Evolutionary conservation across 257 asterid species (phyloP).

Genomic region (Solanum arcanum): DNA sequence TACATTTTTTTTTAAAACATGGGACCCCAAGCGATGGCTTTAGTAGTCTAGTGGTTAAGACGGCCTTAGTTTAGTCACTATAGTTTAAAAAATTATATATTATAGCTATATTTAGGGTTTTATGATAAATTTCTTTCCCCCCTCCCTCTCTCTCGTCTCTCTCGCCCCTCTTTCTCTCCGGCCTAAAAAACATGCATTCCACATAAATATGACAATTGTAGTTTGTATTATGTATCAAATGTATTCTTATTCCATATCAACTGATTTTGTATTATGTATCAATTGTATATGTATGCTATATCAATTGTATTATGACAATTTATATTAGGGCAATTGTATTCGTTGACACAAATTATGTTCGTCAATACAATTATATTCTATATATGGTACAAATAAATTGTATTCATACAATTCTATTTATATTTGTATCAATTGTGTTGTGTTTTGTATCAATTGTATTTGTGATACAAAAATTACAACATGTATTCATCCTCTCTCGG

Average conservation of each 20-base stretch:
- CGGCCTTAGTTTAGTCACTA: too few species aligned
- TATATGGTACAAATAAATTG: background rate
- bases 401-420: background rate
- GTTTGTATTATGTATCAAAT: background rate
- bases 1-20: too few species aligned
- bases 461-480: background rate
- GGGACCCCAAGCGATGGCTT: too few species aligned
- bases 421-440: background rate
- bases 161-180: background rate
- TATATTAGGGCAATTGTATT: too few species aligned
- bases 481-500: background rate
- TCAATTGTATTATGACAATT: background rate
- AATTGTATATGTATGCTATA: too few species aligned
- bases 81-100: too few species aligned
- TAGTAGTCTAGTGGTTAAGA: too few species aligned
- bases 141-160: too few species aligned
- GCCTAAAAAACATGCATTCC: too few species aligned
- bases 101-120: too few species aligned
- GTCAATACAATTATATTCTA: too few species aligned
- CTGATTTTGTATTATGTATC: background rate
- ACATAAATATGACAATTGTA: background rate
- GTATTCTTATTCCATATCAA: too few species aligned
- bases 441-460: background rate
- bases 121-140: background rate
- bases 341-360: background rate